A percentile compares a stretch with the other conserved stretches of the same genome.
Conservation (phyloP, 345 rosid genomes). For the Populus nigra region DNA sequence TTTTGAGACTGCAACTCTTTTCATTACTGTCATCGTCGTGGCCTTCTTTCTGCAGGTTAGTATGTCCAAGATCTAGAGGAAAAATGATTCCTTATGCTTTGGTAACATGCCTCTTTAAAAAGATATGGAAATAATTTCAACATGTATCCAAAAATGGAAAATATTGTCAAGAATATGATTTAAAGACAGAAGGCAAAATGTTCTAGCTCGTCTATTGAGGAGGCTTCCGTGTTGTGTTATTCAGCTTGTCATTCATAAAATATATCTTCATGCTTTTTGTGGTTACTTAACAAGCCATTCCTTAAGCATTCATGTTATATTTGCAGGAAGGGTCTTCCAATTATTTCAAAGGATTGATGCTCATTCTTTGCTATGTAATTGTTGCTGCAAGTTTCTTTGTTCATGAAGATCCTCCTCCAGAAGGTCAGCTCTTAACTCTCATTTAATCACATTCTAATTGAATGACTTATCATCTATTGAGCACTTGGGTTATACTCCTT, state of each 20-base stretch:
- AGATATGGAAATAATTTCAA: not conserved
- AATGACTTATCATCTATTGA: not conserved
- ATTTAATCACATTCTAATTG: not conserved
- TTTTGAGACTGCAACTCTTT: conserved; percentile 81
- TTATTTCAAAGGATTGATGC: conserved; percentile 82
- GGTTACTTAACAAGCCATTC: not conserved
- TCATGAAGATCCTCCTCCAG: conserved; percentile 46
- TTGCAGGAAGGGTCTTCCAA: conserved; percentile 78
- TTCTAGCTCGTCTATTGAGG: not conserved
- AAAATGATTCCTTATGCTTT: not conserved
- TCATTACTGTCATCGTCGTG: conserved; percentile 70
- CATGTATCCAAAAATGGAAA: not conserved
- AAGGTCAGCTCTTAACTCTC: conserved; percentile 4
- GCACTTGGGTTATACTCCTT: not conserved
- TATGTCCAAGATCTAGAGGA: conserved; percentile 1
- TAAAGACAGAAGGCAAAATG: too few species aligned
- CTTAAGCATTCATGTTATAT: not conserved
- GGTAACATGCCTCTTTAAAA: not conserved
- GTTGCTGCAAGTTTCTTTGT: conserved; percentile 83
- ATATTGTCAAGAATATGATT: not conserved
- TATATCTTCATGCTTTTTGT: not conserved
- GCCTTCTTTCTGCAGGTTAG: conserved; percentile 84
- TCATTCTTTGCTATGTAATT: conserved; percentile 69
- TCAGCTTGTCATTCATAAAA: not conserved
- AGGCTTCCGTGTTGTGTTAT: not conserved